phyloP scores from a whole-genome alignment of 2,329 filamentous ascomycete genomes.

The Falciphora oryzae region DNA sequence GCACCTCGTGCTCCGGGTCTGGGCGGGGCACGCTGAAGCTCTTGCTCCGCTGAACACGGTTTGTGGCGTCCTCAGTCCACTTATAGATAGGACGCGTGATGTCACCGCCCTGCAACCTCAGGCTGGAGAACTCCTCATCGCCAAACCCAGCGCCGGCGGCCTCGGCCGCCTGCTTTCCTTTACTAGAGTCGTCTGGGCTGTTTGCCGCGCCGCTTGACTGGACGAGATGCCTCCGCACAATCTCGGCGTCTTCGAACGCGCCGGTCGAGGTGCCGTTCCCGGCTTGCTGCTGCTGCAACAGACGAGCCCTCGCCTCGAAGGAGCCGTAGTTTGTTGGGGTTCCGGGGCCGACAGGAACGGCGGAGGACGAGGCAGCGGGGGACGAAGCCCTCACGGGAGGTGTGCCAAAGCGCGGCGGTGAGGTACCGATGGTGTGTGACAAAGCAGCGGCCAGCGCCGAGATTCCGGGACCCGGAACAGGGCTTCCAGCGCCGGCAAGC shows the following conservation, averaged over 20 bases:
- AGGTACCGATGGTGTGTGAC: constrained; percentile 64
- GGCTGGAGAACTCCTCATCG: constrained; percentile 85
- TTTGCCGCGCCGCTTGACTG: constrained; percentile 53
- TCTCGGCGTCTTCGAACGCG: constrained; percentile 82
- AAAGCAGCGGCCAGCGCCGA: constrained; percentile 88
- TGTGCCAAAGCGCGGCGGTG: constrained; percentile 65
- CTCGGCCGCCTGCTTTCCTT: constrained; percentile 49
- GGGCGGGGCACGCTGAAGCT: constrained; percentile 78
- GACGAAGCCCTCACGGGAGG: constrained; percentile 55
- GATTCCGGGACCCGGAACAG: constrained; percentile 68
- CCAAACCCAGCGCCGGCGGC: constrained; percentile 30
- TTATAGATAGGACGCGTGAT: constrained; percentile 93
- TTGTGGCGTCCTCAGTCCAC: constrained; percentile 85
- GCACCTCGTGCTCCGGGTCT: constrained; percentile 69
- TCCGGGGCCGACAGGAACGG: constrained; percentile 15
- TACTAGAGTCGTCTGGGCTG: constrained; percentile 43
- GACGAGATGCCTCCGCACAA: constrained; percentile 84
- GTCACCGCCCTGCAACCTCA: constrained; percentile 89
- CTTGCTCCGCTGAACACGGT: constrained; percentile 69
- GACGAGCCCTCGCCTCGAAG: constrained; percentile 63
- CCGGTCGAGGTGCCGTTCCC: constrained; percentile 35
- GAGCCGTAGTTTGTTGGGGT: constrained; percentile 77
- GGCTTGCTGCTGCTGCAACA: constrained; percentile 26
- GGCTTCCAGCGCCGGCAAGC: constrained; percentile 59
- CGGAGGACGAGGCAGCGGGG: constrained; percentile 43